phyloP scores from a whole-genome alignment of 148 eudicot genomes.

The Drosera capensis region DNA sequence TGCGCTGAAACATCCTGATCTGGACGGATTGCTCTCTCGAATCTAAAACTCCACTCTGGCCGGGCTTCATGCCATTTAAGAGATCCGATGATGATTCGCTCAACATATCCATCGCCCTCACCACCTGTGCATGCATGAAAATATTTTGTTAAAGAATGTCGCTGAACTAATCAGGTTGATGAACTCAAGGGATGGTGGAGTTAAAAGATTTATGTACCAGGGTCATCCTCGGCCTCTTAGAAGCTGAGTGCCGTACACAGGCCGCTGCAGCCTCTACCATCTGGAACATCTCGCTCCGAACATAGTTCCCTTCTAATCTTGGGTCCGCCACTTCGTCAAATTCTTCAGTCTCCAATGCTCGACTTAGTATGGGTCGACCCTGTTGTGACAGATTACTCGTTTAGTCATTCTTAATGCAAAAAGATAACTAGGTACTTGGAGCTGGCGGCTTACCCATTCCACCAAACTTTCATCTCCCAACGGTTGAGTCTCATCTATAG shows the following conservation, averaged over 20 bases:
- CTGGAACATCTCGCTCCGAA: constrained; percentile 55
- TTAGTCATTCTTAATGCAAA: not conserved
- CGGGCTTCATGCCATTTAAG: constrained; percentile 83
- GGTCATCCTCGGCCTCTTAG: constrained; percentile 88
- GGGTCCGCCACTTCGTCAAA: constrained; percentile 67
- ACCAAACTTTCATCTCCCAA: constrained; percentile 11
- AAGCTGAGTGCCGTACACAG: constrained; percentile 71
- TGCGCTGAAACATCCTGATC: constrained; percentile 70
- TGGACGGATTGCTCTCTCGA: constrained; percentile 86
- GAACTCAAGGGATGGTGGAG: not conserved
- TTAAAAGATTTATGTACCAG: constrained; percentile 40
- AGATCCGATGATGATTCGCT: constrained; percentile 40
- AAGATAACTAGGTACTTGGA: not conserved
- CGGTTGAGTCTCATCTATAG: constrained; percentile 9
- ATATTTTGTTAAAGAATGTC: not conserved
- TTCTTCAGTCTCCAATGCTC: constrained; percentile 50
- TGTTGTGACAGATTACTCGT: too few relatives aligned
- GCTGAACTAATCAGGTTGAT: not conserved
- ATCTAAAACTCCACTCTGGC: constrained; percentile 56
- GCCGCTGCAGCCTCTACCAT: constrained; percentile 94
- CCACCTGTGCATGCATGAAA: constrained; percentile 30
- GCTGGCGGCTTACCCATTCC: constrained; percentile 7
- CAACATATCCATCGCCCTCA: constrained; percentile 60
- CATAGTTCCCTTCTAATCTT: constrained; percentile 44
- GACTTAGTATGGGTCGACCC: constrained; percentile 79